Base-by-base conservation (phyloP, 2,329 filamentous ascomycete species). In the Fusarium sublunatum region DNA sequence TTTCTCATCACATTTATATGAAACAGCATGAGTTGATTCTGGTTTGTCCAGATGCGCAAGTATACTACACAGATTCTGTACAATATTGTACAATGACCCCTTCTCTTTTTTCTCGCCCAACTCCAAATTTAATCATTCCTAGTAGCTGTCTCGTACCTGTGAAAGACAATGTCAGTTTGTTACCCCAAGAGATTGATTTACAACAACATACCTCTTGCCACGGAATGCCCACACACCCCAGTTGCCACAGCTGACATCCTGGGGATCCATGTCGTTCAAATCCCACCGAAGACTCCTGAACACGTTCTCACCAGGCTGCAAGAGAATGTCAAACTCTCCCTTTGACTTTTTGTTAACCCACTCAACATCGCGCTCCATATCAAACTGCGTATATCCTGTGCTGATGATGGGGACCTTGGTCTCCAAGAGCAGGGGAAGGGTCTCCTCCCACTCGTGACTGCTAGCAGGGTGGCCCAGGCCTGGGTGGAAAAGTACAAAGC, bases 141-240 rank as follows among this genome's bases (percentile, higher is more conserved):
- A 45, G 76, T 83, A 6, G 83, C 86, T 28, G 89, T 83, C 78
- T 91, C 89, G 65, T 91, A 86, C 72, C 84, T 86, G 61, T 26
- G 19, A 53, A 52, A 28, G 32, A 6, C 26, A 41, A 13, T 29
- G 25, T 59, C 50, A 57, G 45, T 46, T 34, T 13, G 26, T 25
- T 9, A 31, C 26, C 35, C 40, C 12, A 34, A 28, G 25, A 19
- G 42, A 85, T 69, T n/a, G 7, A 49, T 39, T n/a, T 40, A 34
- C 25, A 53, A 86, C 70, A 58, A 32, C 59, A 43, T 86, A 97
- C 87, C 94, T 90, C 87, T 99, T 99, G 70, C 95, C 95, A 78
- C 95, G 87, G 82, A 99, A 99, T 12, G 90, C 93, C 92, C 96
- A 99, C 2, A 97, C 82, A 10, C 95, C 95, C 92, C 93, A 99